Evolutionary conservation across 352 stramenopile genomes (phyloP).

Genomic region (Phytopythium aichiense): DNA sequence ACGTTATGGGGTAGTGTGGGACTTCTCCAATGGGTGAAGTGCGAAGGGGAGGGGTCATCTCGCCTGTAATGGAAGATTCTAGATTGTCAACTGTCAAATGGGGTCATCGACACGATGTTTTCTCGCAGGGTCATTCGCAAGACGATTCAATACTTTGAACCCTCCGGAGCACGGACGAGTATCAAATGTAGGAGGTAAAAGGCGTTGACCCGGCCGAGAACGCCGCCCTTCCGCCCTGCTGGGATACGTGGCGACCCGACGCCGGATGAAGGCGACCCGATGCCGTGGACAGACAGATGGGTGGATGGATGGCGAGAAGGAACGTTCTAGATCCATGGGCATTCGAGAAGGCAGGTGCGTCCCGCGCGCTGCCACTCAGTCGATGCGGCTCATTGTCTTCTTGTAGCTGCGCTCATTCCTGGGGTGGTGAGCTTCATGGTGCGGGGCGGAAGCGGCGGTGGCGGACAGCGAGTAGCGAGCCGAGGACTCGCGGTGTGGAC

Average conservation of each 20-base stretch:
- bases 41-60: conserved; percentile 8
- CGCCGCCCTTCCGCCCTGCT: not conserved
- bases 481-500: too few relatives aligned
- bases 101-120: not conserved
- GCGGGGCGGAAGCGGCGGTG: too few relatives aligned
- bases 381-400: too few relatives aligned
- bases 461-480: too few relatives aligned
- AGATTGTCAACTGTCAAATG: conserved; percentile 35
- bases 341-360: not conserved
- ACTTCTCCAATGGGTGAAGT: not conserved
- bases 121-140: not conserved
- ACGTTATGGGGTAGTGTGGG: conserved; percentile 13
- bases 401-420: too few relatives aligned
- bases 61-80: conserved; percentile 55
- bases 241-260: not conserved
- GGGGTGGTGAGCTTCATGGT: too few relatives aligned
- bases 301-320: not conserved
- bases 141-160: not conserved
- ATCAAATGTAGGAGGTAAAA: not conserved
- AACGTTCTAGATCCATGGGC: not conserved
- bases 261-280: too few relatives aligned
- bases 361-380: too few relatives aligned
- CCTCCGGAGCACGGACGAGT: not conserved
- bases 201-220: not conserved
- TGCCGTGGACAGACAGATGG: not conserved